Percentiles rank a stretch among this genome's conserved stretches.
Evolutionary conservation across 2,329 filamentous ascomycete genomes (phyloP).

Genomic region (Stachybotrys elegans): DNA sequence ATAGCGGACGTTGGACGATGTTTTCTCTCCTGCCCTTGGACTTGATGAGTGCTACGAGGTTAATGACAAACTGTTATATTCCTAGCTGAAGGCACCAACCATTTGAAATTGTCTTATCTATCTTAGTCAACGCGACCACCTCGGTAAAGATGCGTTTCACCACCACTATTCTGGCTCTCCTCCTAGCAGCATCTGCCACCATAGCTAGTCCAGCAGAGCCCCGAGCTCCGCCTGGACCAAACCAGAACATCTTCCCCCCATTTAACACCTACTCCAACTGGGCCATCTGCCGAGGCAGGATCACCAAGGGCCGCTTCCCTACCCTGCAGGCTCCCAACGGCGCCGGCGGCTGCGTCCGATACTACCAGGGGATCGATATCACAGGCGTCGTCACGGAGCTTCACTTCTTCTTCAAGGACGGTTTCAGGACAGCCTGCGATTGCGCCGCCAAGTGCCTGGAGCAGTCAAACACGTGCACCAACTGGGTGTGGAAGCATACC

Average conservation of each 20-base stretch:
- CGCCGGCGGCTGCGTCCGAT: conserved; percentile 9
- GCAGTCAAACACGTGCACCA: conserved; percentile 1
- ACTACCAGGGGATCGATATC: conserved; percentile 10
- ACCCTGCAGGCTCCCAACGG: conserved; percentile 7
- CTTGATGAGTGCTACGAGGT: too few species aligned
- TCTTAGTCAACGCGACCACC: too few species aligned
- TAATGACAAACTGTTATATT: too few species aligned
- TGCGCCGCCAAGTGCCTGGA: conserved; percentile 5
- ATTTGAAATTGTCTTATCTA: too few species aligned
- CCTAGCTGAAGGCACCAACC: too few species aligned
- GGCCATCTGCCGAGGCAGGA: conserved; percentile 7
- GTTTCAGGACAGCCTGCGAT: conserved; percentile 5
- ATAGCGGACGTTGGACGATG: too few species aligned
- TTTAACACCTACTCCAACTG: conserved; percentile 3
- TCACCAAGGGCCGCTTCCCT: conserved; percentile 8
- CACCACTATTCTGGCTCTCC: too few species aligned
- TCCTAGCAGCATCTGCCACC: too few species aligned
- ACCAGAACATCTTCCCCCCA: conserved; percentile 3
- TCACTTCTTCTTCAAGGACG: conserved; percentile 9
- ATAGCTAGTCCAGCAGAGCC: too few species aligned
- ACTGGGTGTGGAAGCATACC: conserved; percentile 12
- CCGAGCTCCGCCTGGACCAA: too few species aligned
- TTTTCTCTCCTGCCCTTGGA: too few species aligned
- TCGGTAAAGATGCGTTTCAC: too few species aligned
- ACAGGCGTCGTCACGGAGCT: conserved; percentile 10